Conservation (phyloP, 306 rosid genomes). For the Citrullus colocynthis region DNA sequence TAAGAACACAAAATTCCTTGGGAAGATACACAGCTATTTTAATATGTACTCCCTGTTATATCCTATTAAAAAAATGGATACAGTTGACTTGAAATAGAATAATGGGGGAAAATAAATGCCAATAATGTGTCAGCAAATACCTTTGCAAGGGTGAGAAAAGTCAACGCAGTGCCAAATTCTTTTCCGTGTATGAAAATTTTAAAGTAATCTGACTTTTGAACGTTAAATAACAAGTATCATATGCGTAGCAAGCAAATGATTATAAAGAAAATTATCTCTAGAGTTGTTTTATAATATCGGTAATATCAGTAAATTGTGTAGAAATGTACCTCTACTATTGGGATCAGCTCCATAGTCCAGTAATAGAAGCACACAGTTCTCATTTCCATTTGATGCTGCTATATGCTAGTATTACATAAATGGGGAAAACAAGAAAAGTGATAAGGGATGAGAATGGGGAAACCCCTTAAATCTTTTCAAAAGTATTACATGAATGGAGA, state of each 20-base stretch:
- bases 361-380: conserved; percentile 53
- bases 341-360: conserved; percentile 65
- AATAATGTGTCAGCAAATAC: conserved; percentile 2
- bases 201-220: not conserved
- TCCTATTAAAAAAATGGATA: not conserved
- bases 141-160: not conserved
- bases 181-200: not conserved
- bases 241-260: not conserved
- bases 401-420: conserved; percentile 46
- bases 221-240: not conserved
- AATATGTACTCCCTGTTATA: not conserved
- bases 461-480: not conserved
- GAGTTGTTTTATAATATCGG: not conserved
- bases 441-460: not conserved
- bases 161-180: not conserved
- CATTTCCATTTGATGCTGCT: conserved; percentile 62
- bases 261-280: not conserved
- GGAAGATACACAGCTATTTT: not conserved
- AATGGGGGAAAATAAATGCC: not conserved
- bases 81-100: not conserved
- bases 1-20: not conserved
- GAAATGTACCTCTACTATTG: conserved; percentile 55
- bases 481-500: too few species aligned
- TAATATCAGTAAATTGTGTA: not conserved
- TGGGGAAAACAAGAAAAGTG: not conserved